These are phyloP conservation scores for Isabelozyma gotoi DNA, from an alignment of 805 yeast species.

Conservation along the genomic window DNA sequence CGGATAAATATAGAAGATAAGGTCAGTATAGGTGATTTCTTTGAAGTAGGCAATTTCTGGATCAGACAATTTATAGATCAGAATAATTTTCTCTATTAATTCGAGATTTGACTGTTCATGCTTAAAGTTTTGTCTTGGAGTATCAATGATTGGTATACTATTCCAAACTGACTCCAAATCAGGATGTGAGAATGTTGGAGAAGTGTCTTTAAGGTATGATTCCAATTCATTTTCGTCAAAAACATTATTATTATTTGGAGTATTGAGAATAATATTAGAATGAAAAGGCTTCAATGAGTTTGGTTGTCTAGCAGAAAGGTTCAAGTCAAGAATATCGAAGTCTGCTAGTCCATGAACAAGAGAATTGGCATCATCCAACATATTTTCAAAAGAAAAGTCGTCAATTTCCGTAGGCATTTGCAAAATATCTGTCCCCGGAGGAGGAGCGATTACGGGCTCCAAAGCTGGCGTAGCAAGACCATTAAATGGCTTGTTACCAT, in stretches of 20 bases:
- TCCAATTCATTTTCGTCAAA: slow-evolving; percentile 1
- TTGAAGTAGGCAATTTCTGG: not conserved
- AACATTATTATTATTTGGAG: not conserved
- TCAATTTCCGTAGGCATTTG: not conserved
- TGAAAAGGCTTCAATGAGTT: not conserved
- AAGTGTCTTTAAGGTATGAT: not conserved
- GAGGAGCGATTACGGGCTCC: not conserved
- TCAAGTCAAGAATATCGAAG: not conserved
- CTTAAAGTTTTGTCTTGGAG: not conserved
- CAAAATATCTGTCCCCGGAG: not conserved
- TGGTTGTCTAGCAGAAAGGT: not conserved
- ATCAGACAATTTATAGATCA: slow-evolving; percentile 1
- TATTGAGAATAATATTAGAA: slow-evolving; percentile 1
- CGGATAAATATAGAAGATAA: not conserved
- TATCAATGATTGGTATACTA: not conserved
- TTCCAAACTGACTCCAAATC: not conserved
- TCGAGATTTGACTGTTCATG: not conserved
- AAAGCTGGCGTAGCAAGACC: not conserved
- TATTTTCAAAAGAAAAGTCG: not conserved
- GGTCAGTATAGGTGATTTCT: slow-evolving; percentile 1
- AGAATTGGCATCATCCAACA: slow-evolving; percentile 1
- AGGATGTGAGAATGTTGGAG: not conserved
- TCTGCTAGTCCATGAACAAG: slow-evolving; percentile 3
- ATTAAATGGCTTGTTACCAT: not conserved
- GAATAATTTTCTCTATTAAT: not conserved